phyloP scores from a whole-genome alignment of 2,329 filamentous ascomycete species.

The Aspergillus intermedius region DNA sequence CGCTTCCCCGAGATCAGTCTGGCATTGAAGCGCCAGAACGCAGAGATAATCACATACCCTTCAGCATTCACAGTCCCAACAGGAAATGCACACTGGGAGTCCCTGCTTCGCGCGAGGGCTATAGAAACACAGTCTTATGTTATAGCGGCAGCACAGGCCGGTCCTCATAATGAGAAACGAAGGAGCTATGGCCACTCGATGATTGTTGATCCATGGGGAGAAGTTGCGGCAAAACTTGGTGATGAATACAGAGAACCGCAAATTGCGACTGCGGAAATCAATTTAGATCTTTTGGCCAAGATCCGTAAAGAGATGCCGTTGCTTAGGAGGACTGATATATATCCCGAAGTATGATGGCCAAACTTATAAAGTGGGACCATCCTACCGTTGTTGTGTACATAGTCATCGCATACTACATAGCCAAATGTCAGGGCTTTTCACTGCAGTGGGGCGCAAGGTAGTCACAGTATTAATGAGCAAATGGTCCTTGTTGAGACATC shows the following conservation, averaged over 20 bases:
- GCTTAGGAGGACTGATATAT: constrained; percentile 48
- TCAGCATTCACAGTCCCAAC: constrained; percentile 87
- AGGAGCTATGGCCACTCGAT: constrained; percentile 80
- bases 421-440: background rate
- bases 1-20: constrained; percentile 73
- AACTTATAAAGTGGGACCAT: background rate
- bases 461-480: background rate
- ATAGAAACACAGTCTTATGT: constrained; percentile 88
- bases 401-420: background rate
- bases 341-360: constrained; percentile 37
- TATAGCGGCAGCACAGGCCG: constrained; percentile 76
- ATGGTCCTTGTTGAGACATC: constrained; percentile 2
- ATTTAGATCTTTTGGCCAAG: constrained; percentile 47
- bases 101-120: constrained; percentile 68
- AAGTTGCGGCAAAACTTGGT: constrained; percentile 59
- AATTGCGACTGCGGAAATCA: constrained; percentile 48
- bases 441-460: no score
- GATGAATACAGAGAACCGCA: constrained; percentile 41
- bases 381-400: background rate
- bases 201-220: constrained; percentile 82
- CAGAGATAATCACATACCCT: constrained; percentile 77
- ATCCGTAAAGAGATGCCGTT: constrained; percentile 53
- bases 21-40: constrained; percentile 57
- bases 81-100: constrained; percentile 78
- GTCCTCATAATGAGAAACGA: constrained; percentile 66